These are phyloP conservation scores for Eruca vesicaria DNA, from an alignment of 441 rosid genomes.

Conservation along the genomic window DNA sequence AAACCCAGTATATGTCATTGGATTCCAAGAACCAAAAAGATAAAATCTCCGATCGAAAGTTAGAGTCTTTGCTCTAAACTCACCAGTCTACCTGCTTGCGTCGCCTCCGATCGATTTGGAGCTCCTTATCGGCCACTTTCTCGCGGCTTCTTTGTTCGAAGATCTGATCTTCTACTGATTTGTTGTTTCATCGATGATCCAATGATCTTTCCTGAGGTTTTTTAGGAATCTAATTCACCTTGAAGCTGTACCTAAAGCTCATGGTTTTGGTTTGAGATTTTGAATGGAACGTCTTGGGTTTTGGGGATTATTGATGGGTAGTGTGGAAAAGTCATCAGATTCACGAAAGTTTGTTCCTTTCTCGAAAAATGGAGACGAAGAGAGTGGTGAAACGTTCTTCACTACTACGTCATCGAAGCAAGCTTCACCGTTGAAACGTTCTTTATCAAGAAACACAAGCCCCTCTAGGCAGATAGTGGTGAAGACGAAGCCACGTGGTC, in stretches of 20 bases:
- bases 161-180: conserved; percentile 19
- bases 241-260: background rate
- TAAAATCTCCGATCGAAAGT: conserved; percentile 15
- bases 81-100: conserved; percentile 29
- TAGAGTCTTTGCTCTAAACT: conserved; percentile 32
- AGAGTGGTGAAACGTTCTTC: conserved; percentile 23
- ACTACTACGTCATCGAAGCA: conserved; percentile 56
- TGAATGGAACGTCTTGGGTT: conserved; percentile 35
- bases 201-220: background rate
- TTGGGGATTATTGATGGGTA: conserved; percentile 40
- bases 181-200: conserved; percentile 6
- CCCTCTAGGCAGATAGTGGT: conserved; percentile 82
- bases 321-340: conserved; percentile 31
- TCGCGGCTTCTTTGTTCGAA: background rate
- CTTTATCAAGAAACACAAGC: conserved; percentile 78
- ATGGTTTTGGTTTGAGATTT: conserved; percentile 12
- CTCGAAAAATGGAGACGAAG: conserved; percentile 42
- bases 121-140: conserved; percentile 22
- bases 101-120: conserved; percentile 29
- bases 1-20: conserved; percentile 18
- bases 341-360: conserved; percentile 14
- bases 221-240: background rate
- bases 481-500: conserved; percentile 90
- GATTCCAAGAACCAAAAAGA: conserved; percentile 27
- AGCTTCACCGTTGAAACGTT: conserved; percentile 58